Conservation (phyloP, 225 moss, liverwort and hornwort genomes). For the Pseudoscleropodium purum region DNA sequence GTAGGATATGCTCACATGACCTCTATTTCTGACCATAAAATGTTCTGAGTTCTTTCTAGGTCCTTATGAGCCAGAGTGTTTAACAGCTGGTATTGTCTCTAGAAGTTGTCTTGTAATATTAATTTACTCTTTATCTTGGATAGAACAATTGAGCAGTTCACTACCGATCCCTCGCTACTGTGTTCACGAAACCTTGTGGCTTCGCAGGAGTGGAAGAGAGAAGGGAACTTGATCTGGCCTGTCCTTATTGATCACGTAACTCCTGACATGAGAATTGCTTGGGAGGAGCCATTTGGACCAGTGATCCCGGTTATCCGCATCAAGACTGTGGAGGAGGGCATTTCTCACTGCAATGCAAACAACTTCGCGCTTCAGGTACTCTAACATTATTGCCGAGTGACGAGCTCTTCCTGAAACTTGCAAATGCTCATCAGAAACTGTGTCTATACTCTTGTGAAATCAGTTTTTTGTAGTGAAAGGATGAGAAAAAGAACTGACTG, state of each 20-base stretch:
- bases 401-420: background rate
- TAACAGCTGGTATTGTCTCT: background rate
- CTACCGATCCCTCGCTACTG: background rate
- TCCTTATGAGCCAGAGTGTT: background rate
- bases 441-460: background rate
- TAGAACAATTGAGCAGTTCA: background rate
- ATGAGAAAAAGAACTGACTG: background rate
- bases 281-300: constrained; percentile 56
- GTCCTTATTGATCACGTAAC: constrained; percentile 40
- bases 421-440: background rate
- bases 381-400: background rate
- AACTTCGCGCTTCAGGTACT: constrained; percentile 50
- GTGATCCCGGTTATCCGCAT: constrained; percentile 46
- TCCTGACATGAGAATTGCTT: constrained; percentile 51
- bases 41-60: background rate
- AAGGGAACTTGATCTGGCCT: constrained; percentile 50
- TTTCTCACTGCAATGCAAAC: constrained; percentile 54
- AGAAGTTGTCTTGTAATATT: background rate
- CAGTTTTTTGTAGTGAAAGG: background rate
- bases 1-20: background rate
- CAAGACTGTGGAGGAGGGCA: constrained; percentile 46
- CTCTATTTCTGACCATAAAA: background rate
- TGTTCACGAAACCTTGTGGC: background rate
- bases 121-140: background rate
- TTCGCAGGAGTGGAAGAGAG: constrained; percentile 36